These are phyloP conservation scores for Lachancea meyersii DNA, from an alignment of 805 yeast species.

Conservation along the genomic window DNA sequence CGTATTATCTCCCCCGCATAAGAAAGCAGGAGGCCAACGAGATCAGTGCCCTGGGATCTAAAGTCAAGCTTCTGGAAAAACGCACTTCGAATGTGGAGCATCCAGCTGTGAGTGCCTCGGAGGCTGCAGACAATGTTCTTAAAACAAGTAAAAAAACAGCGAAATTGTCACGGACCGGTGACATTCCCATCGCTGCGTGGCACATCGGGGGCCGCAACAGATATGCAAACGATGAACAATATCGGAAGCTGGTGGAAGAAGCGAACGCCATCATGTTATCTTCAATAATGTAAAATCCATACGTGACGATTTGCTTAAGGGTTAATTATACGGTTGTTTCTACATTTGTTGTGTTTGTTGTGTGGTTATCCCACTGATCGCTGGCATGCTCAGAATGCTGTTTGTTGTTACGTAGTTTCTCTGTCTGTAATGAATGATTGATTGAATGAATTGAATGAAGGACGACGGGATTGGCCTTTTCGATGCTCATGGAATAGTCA, in stretches of 20 bases:
- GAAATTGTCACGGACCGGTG: constrained; percentile 8
- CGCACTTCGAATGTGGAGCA: constrained; percentile 5
- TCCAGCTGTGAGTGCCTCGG: background rate
- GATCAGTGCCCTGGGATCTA: constrained; percentile 1
- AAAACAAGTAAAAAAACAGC: constrained; percentile 5
- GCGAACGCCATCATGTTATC: constrained; percentile 13
- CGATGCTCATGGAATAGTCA: background rate
- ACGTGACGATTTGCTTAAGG: no score
- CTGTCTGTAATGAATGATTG: no score
- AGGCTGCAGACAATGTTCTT: constrained; percentile 1
- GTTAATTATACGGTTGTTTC: no score
- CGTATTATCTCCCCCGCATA: constrained; percentile 16
- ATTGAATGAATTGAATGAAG: no score
- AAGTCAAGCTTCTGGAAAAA: constrained; percentile 5
- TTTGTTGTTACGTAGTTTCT: no score
- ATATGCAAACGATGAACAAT: constrained; percentile 11
- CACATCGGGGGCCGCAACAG: constrained; percentile 12
- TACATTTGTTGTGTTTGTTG: no score
- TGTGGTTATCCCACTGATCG: no score
- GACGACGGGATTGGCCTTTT: no score
- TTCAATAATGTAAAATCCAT: constrained; percentile 6
- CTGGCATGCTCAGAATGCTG: no score
- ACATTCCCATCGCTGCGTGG: constrained; percentile 12
- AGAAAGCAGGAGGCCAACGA: constrained; percentile 2
- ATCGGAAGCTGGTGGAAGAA: constrained; percentile 12